A percentile compares a stretch with the other conserved stretches of the same genome.
Conservation (phyloP, 441 rosid species). For the Eutrema salsugineum region DNA sequence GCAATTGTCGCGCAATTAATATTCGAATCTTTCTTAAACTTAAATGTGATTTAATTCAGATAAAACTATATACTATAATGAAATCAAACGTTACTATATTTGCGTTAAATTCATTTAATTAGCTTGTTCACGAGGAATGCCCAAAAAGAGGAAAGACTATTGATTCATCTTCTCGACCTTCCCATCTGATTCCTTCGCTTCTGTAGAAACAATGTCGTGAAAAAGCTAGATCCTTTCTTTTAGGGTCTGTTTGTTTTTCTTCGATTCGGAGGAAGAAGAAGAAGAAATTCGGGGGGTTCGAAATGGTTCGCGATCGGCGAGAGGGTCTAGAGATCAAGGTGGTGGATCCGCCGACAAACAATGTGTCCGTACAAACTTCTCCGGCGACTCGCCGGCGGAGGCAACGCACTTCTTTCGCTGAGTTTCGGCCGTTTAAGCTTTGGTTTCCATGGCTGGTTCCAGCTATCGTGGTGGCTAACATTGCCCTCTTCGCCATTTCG, state of each 20-base stretch:
- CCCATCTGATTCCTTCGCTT: slow-evolving; percentile 1
- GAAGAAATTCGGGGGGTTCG: neutral
- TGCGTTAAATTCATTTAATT: slow-evolving; percentile 4
- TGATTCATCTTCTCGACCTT: slow-evolving; percentile 23
- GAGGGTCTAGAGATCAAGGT: slow-evolving; percentile 42
- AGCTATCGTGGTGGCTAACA: slow-evolving; percentile 54
- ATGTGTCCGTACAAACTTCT: slow-evolving; percentile 7
- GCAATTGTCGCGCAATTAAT: slow-evolving; percentile 14
- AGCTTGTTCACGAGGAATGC: slow-evolving; percentile 32
- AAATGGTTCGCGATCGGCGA: slow-evolving; percentile 30
- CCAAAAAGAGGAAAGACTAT: slow-evolving; percentile 26
- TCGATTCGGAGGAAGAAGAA: neutral
- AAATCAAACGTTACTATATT: neutral
- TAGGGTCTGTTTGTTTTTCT: neutral
- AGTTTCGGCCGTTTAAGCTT: slow-evolving; percentile 51
- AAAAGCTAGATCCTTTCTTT: slow-evolving; percentile 14
- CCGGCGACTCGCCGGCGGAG: slow-evolving; percentile 13
- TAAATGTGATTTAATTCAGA: neutral
- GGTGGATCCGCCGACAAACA: slow-evolving; percentile 27
- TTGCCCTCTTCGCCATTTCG: slow-evolving; percentile 43
- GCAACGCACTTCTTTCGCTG: slow-evolving; percentile 18
- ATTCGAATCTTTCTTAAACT: slow-evolving; percentile 27
- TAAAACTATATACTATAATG: neutral
- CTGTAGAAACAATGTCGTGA: slow-evolving; percentile 18
- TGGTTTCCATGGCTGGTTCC: slow-evolving; percentile 84